Evolutionary conservation across 768 basidiomycete genomes (phyloP).

Genomic region (Leccinum pellstonianum): DNA sequence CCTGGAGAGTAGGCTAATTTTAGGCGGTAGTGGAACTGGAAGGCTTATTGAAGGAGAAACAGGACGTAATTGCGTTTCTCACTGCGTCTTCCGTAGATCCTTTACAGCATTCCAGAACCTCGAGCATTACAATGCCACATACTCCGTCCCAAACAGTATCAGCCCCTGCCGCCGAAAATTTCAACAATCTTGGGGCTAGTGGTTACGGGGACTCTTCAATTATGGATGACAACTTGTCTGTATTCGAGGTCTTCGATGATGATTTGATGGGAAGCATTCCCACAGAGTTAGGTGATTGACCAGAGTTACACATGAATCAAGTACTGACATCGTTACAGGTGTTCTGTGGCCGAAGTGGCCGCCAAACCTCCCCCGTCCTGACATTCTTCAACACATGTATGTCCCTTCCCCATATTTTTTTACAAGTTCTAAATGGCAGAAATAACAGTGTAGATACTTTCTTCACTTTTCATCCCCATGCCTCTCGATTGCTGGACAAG

Average conservation of each 20-base stretch:
- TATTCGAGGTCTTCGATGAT: not conserved
- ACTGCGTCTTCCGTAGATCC: constrained; percentile 2
- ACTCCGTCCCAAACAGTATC: not conserved
- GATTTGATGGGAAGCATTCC: not conserved
- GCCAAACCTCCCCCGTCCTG: constrained; percentile 55
- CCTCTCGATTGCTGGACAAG: constrained; percentile 66
- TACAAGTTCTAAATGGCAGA: not conserved
- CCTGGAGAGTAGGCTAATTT: constrained; percentile 4
- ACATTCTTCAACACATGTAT: constrained; percentile 64
- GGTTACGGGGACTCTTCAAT: not conserved
- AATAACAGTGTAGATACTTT: constrained; percentile 66
- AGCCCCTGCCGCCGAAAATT: not conserved
- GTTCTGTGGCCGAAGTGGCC: constrained; percentile 50
- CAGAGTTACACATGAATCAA: not conserved
- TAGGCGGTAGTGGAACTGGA: constrained; percentile 62
- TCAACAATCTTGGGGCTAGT: not conserved
- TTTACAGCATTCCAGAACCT: not conserved
- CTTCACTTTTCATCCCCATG: constrained; percentile 75
- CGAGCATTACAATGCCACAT: not conserved
- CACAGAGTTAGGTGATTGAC: constrained; percentile 6
- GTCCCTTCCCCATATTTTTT: constrained; percentile 20
- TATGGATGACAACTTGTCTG: not conserved
- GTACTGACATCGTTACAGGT: constrained; percentile 8
- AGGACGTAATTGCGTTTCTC: constrained; percentile 23
- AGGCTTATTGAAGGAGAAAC: constrained; percentile 58